Base-by-base conservation (phyloP, 2,329 filamentous ascomycete genomes). In the Trichophyton simii region DNA sequence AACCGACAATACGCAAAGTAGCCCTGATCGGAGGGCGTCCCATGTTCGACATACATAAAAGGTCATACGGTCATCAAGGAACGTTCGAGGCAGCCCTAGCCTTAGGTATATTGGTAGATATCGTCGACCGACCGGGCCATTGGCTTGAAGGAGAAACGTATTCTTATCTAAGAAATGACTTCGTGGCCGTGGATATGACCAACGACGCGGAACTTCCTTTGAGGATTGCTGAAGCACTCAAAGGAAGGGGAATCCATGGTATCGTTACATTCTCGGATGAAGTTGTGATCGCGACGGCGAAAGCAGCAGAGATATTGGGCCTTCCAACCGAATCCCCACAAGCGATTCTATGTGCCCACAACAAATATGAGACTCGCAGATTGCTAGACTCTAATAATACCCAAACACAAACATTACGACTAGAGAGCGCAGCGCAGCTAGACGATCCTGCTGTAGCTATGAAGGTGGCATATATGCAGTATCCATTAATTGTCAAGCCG, bases 401-500 rank as follows among this genome's bases (percentile, higher is more conserved):
- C 34, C 41, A 54, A 46, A 18, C 18, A 28, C 58, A 36, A 15
- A 15, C 22, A 22, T 7, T 54, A 3, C 9, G 15, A 8, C 41
- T 44, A 18, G 41, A 44, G n/a, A 44, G 15, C 15, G 41, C 41
- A 5, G 41, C 41, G 3, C 41, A 44, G n/a, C 41, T 44, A 15
- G 13, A 15, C 15, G 41, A 44, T 15, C 13, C 41, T 44, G 4
- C 41, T 18, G 41, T 44, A 15, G 41, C 41, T 15, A 44, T 15
- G 41, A 15, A 44, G 41, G 11, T 44, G 11, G 41, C 41, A 44
- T 15, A 44, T 44, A 44, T 44, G 41, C 41, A 44, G 18, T 73
- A 65, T 54, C 73, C 73, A 0, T 57, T 74, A 3, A 70, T 76
- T 41, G 70, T 75, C 13, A 76, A 77, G 65, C 74, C 75, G 0